These are phyloP conservation scores for Malbranchea zuffiana DNA, from an alignment of 2,329 filamentous ascomycete species.

Conservation along the genomic window DNA sequence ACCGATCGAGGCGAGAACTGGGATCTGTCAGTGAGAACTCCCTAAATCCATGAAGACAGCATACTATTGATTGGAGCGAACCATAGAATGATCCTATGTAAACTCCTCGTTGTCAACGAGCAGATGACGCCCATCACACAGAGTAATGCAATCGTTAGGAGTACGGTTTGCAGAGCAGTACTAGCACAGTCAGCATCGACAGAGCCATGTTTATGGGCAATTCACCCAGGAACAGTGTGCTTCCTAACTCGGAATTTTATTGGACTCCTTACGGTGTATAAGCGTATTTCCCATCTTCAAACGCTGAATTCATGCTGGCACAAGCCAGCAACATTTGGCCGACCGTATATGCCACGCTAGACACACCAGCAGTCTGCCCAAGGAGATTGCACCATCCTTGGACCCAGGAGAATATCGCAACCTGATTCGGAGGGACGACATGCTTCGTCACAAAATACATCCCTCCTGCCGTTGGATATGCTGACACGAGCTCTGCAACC, in stretches of 20 bases:
- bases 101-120: slow-evolving; percentile 49
- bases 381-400: slow-evolving; percentile 59
- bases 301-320: slow-evolving; percentile 49
- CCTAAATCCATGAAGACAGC: slow-evolving; percentile 10
- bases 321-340: slow-evolving; percentile 54
- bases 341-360: slow-evolving; percentile 52
- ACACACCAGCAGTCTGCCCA: slow-evolving; percentile 53
- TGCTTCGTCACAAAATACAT: slow-evolving; percentile 60
- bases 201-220: slow-evolving; percentile 9
- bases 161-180: slow-evolving; percentile 47
- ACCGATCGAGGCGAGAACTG: slow-evolving; percentile 47
- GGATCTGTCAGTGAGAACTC: slow-evolving; percentile 2
- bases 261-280: slow-evolving; percentile 45
- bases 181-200: slow-evolving; percentile 25
- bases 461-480: slow-evolving; percentile 55
- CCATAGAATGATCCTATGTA: slow-evolving; percentile 52
- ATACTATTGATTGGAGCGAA: slow-evolving; percentile 56
- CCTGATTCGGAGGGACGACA: slow-evolving; percentile 50
- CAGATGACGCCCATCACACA: slow-evolving; percentile 49
- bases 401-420: slow-evolving; percentile 54
- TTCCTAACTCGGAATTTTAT: background rate
- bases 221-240: background rate
- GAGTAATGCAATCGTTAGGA: slow-evolving; percentile 47
- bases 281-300: slow-evolving; percentile 41
- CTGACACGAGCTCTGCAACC: slow-evolving; percentile 55